Base-by-base conservation (phyloP, 2,329 filamentous ascomycete species). In the Sporothrix euskadiensis region DNA sequence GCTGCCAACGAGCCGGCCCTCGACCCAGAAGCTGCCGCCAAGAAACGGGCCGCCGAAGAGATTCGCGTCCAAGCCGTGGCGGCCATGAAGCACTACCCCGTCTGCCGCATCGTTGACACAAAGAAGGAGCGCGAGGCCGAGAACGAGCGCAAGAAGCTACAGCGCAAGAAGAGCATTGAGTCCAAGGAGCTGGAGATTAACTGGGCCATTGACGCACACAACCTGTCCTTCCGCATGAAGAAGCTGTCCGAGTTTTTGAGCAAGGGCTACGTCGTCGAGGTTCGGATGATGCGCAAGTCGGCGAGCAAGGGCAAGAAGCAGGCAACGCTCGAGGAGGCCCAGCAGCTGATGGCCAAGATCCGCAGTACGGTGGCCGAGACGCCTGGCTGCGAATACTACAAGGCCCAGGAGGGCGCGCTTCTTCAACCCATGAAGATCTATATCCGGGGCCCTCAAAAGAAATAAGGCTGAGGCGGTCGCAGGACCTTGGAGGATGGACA, bases 181-280 rank as follows among this genome's bases (percentile, higher is more conserved):
- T 79, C 81, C 19, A 98, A 98, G 83, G 91, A 91, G 79, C 81
- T 98, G n/a, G 94, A 98, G 83, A 78, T 98, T 78, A 95, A 94
- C 81, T 98, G 94, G 94, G 90, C 91, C 47, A 97, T 97, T 78
- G 90, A 90, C 75, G 79, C 82, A 14, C 88, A 95, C 79, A 94
- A 98, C 83, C 81, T 97, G 71, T 83, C 83, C n/a, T 90, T 92
- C 80, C 88, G 91, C 79, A 80, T 96, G 80, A 87, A 87, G 78
- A 88, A 89, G 82, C 80, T 95, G 78, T 82, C 82, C 75, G 85
- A 83, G 71, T 97, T 97, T 79, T 79, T 98, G 79, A 83, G 80
- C 9, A 93, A 93, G 80, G 94, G 94, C 0, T 87, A 88, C 80
- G 89, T 86, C 79, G 93, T 98, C 26, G 91, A 96, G 80, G 79